These are phyloP conservation scores for Theobroma grandiflorum DNA, from an alignment of 441 rosid species.

Conservation along the genomic window DNA sequence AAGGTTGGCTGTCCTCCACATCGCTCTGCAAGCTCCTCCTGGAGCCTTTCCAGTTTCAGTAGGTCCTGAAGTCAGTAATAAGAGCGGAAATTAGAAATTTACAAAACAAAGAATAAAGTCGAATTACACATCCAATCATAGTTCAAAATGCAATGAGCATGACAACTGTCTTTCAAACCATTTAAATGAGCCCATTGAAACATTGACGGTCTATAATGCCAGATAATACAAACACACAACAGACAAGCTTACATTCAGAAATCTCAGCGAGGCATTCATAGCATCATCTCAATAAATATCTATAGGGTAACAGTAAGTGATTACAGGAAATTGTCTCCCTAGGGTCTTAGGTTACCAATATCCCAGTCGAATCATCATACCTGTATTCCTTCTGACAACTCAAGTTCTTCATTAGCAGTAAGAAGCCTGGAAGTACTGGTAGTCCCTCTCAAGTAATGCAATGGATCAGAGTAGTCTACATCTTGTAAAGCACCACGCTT, in stretches of 20 bases:
- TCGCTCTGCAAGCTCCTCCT: constrained; percentile 72
- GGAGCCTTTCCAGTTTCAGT: constrained; percentile 83
- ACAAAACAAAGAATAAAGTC: constrained; percentile 15
- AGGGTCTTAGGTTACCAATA: neutral
- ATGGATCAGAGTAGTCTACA: constrained; percentile 76
- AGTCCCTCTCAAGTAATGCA: constrained; percentile 76
- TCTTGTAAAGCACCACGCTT: constrained; percentile 65
- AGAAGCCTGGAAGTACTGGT: constrained; percentile 79
- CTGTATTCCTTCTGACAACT: constrained; percentile 92
- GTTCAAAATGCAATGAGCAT: neutral
- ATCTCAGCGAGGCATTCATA: neutral
- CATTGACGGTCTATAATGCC: neutral
- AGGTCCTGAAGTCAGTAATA: constrained; percentile 63
- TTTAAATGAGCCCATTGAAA: neutral
- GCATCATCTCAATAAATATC: neutral
- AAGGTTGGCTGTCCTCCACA: constrained; percentile 75
- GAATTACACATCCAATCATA: neutral
- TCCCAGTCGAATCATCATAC: constrained; percentile 39
- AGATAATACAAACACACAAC: neutral
- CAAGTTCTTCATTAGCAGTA: constrained; percentile 73
- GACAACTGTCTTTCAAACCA: neutral
- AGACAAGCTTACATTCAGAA: neutral
- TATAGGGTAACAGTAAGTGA: neutral
- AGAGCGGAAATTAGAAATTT: constrained; percentile 20
- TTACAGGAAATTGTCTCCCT: neutral